Percentiles rank a stretch among this genome's conserved stretches.
phyloP scores from a whole-genome alignment of 345 rosid genomes.

The Syzygium aqueum region DNA sequence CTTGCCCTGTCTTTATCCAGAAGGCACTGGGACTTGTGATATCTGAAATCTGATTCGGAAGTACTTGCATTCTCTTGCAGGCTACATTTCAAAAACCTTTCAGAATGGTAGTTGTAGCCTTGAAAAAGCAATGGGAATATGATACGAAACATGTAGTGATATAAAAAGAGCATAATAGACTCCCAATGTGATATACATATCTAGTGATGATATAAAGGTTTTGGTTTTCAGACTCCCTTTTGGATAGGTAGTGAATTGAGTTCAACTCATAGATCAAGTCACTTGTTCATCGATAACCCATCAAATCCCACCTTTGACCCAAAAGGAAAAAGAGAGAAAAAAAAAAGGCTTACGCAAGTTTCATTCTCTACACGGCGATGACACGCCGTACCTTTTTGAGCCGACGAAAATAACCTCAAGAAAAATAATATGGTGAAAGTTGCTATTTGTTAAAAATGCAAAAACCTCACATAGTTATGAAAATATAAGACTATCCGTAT shows the following conservation, averaged over 20 bases:
- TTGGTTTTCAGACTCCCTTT: not conserved
- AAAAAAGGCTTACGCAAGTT: not conserved
- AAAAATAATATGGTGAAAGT: not conserved
- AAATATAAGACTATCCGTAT: not conserved
- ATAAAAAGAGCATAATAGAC: not conserved
- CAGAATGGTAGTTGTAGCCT: not conserved
- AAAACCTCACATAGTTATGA: not conserved
- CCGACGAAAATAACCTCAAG: not conserved
- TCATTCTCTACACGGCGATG: fast-evolving
- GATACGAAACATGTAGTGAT: not conserved
- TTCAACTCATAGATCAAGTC: not conserved
- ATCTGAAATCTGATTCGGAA: not conserved
- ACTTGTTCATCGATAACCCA: not conserved
- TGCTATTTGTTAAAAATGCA: not conserved
- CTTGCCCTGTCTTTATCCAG: not conserved
- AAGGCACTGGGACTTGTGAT: not conserved
- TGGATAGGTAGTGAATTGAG: not conserved
- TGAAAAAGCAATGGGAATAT: not conserved
- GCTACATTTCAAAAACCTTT: not conserved
- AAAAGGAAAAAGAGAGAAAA: not conserved
- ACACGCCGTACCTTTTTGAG: not conserved
- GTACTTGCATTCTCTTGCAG: not conserved
- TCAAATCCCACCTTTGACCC: not conserved
- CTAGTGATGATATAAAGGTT: not conserved
- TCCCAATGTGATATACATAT: not conserved